These are phyloP conservation scores for Melaleuca quinquenervia DNA, from an alignment of 345 rosid genomes.

Conservation along the genomic window DNA sequence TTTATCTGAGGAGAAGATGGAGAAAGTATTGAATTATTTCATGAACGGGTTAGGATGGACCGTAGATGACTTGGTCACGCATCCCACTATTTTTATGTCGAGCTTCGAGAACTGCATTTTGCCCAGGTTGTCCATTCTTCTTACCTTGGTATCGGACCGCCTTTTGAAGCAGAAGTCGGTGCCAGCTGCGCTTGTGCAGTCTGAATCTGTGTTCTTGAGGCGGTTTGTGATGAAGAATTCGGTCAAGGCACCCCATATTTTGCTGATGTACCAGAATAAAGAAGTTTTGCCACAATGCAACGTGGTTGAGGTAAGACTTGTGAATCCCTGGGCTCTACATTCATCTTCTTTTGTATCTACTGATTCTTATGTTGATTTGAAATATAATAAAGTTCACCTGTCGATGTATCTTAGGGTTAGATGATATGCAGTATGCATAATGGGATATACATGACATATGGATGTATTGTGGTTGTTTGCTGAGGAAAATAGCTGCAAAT, in stretches of 20 bases:
- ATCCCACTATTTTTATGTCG: not conserved
- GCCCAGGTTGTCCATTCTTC: not conserved
- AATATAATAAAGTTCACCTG: not conserved
- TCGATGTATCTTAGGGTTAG: not conserved
- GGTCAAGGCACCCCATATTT: not conserved
- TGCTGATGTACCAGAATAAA: not conserved
- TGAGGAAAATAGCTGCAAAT: not conserved
- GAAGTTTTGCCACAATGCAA: not conserved
- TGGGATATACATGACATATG: not conserved
- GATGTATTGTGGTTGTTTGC: not conserved
- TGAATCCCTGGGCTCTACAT: not conserved
- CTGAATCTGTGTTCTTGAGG: not conserved
- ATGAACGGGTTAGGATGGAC: not conserved
- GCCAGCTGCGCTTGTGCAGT: not conserved
- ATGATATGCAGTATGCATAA: not conserved
- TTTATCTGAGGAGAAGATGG: not conserved
- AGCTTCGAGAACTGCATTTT: slow-evolving; percentile 3
- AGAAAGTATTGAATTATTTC: not conserved
- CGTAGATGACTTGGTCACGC: not conserved
- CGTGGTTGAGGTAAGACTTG: not conserved
- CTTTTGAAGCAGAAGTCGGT: not conserved
- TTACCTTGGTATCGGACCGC: not conserved
- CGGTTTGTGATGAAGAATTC: not conserved
- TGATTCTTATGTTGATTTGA: not conserved
- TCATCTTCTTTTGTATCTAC: not conserved